Evolutionary conservation across 768 basidiomycete genomes (phyloP).

Genomic region (Termitomyces sp.): DNA sequence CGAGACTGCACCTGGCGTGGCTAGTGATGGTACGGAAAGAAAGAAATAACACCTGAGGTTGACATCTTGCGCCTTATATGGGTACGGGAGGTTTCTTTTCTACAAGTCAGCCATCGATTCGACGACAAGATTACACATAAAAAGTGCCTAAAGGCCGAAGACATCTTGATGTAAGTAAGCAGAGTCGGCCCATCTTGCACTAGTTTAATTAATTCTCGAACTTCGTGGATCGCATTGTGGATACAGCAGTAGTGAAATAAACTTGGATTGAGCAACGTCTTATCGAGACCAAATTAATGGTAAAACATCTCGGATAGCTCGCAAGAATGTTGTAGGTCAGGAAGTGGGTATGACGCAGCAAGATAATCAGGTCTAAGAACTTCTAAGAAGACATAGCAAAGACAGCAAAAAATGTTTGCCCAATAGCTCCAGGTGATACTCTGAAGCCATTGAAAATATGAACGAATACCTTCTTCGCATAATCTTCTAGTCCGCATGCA

Average conservation of each 20-base stretch:
- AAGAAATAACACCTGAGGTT: constrained; percentile 7
- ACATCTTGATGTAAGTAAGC: background rate
- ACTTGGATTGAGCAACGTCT: background rate
- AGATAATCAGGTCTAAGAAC: background rate
- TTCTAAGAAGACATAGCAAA: background rate
- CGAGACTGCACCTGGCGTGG: background rate
- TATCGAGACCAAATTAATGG: background rate
- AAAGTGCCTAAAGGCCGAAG: background rate
- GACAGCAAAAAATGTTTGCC: background rate
- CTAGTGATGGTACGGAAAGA: constrained; percentile 7
- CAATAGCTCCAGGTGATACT: background rate
- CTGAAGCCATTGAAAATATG: background rate
- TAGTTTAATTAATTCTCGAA: background rate
- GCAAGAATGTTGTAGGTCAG: background rate
- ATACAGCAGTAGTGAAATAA: background rate
- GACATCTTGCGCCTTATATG: constrained; percentile 2
- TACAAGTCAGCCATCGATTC: background rate
- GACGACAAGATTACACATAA: background rate
- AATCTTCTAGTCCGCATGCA: background rate
- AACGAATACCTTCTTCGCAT: background rate
- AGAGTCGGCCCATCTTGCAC: background rate
- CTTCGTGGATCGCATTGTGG: background rate
- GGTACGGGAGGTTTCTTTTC: background rate
- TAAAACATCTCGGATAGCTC: background rate
- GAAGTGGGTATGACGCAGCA: background rate